These are phyloP conservation scores for Neonectria neomacrospora DNA, from an alignment of 2,329 filamentous ascomycete species.

Conservation along the genomic window DNA sequence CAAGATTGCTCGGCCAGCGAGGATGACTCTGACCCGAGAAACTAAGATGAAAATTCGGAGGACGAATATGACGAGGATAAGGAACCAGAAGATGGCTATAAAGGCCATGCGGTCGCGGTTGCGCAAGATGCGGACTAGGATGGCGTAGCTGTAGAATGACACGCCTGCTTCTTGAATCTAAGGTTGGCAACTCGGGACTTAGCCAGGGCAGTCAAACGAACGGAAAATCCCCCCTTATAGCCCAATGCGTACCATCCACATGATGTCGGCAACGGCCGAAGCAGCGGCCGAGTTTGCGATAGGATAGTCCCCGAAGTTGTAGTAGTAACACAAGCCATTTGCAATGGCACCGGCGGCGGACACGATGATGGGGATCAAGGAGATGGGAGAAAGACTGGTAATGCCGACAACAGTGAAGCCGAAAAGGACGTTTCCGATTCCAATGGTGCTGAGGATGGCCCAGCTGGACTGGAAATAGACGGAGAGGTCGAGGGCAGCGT, in stretches of 20 bases:
- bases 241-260: constrained; percentile 51
- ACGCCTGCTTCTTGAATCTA: constrained; percentile 56
- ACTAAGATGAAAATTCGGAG: constrained; percentile 57
- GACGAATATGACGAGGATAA: constrained; percentile 61
- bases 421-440: constrained; percentile 52
- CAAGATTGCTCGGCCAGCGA: constrained; percentile 35
- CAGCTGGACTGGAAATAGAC: constrained; percentile 55
- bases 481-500: constrained; percentile 18
- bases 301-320: constrained; percentile 44
- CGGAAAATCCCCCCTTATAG: neutral
- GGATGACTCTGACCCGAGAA: constrained; percentile 46
- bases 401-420: constrained; percentile 52
- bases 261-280: constrained; percentile 52
- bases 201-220: neutral
- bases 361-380: constrained; percentile 50
- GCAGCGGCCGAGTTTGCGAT: constrained; percentile 43
- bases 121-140: constrained; percentile 61
- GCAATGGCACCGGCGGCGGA: constrained; percentile 51
- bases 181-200: neutral
- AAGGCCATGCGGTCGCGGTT: constrained; percentile 56
- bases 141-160: constrained; percentile 62
- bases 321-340: constrained; percentile 55
- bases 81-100: constrained; percentile 64
- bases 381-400: constrained; percentile 47
- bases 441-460: constrained; percentile 56